phyloP scores from a whole-genome alignment of 2,329 filamentous ascomycete genomes.

The Trichophyton mentagrophytes region DNA sequence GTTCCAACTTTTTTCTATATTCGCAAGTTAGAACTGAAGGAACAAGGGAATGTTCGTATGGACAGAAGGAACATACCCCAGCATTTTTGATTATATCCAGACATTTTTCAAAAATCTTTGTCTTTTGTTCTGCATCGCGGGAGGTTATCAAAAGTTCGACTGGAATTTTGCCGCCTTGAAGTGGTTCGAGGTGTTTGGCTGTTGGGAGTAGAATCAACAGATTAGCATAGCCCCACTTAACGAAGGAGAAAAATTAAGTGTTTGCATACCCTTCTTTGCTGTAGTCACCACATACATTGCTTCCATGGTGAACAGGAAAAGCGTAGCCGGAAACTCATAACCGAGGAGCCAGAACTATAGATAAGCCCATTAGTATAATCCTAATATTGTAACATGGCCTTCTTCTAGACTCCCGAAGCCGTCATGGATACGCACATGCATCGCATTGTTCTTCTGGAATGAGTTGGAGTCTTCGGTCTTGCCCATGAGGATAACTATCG shows the following conservation, averaged over 20 bases:
- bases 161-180: slow-evolving; percentile 84
- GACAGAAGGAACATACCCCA: slow-evolving; percentile 48
- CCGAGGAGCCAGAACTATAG: slow-evolving; percentile 89
- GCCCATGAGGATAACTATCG: slow-evolving; percentile 82
- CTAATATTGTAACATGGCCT: not conserved
- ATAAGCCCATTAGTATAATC: slow-evolving; percentile 12
- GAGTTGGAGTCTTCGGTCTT: slow-evolving; percentile 80
- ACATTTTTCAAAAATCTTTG: slow-evolving; percentile 76
- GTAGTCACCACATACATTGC: slow-evolving; percentile 87
- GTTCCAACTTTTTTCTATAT: slow-evolving; percentile 75
- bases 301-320: slow-evolving; percentile 84
- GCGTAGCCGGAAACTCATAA: slow-evolving; percentile 93
- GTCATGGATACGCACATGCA: slow-evolving; percentile 56
- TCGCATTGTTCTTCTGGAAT: slow-evolving; percentile 91
- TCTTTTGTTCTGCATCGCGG: slow-evolving; percentile 83
- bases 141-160: slow-evolving; percentile 84
- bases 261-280: slow-evolving; percentile 71
- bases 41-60: not conserved
- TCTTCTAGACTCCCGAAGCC: not conserved
- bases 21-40: slow-evolving; percentile 8
- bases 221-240: not conserved
- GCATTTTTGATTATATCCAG: slow-evolving; percentile 74
- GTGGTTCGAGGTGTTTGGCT: slow-evolving; percentile 86
- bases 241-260: no score
- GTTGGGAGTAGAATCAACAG: slow-evolving; percentile 2